These are phyloP conservation scores for Phytophthora sp. DNA, from an alignment of 352 stramenopile genomes.

Conservation along the genomic window DNA sequence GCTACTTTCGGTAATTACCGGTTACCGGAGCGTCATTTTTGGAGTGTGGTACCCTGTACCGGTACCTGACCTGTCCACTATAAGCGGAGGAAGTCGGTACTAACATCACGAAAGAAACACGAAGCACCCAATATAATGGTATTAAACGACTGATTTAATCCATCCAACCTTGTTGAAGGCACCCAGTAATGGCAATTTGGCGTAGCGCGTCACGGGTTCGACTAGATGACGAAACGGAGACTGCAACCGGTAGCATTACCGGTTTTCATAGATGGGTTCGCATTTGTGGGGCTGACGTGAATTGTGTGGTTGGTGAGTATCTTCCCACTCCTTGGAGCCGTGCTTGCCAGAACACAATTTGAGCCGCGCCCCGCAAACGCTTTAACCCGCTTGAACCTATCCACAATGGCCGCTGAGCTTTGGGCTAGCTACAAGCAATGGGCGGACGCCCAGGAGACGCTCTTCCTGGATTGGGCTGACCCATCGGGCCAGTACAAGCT, in stretches of 20 bases:
- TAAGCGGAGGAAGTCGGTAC: no score
- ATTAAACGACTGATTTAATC: no score
- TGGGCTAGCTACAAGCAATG: slow-evolving; percentile 68
- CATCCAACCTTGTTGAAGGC: no score
- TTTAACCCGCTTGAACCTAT: slow-evolving; percentile 19
- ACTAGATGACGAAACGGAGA: slow-evolving; percentile 15
- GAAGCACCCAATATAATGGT: no score
- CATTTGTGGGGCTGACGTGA: slow-evolving; percentile 1
- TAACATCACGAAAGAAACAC: no score
- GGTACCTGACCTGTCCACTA: no score
- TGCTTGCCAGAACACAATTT: slow-evolving; percentile 37
- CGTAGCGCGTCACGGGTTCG: no score
- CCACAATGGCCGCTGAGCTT: slow-evolving; percentile 45
- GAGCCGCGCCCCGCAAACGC: slow-evolving; percentile 20
- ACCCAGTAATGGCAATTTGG: no score
- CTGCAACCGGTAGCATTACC: slow-evolving; percentile 8
- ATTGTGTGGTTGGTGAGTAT: slow-evolving; percentile 31
- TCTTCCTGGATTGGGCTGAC: slow-evolving; percentile 59
- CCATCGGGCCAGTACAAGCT: slow-evolving; percentile 53
- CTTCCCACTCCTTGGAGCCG: slow-evolving; percentile 13
- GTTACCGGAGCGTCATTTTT: no score
- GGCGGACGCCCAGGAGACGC: slow-evolving; percentile 52
- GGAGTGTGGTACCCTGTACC: no score
- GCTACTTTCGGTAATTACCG: no score
- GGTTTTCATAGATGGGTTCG: neutral